Evolutionary conservation across 176 grass and related monocot genomes (phyloP).

Genomic region (Bromus sterilis): DNA sequence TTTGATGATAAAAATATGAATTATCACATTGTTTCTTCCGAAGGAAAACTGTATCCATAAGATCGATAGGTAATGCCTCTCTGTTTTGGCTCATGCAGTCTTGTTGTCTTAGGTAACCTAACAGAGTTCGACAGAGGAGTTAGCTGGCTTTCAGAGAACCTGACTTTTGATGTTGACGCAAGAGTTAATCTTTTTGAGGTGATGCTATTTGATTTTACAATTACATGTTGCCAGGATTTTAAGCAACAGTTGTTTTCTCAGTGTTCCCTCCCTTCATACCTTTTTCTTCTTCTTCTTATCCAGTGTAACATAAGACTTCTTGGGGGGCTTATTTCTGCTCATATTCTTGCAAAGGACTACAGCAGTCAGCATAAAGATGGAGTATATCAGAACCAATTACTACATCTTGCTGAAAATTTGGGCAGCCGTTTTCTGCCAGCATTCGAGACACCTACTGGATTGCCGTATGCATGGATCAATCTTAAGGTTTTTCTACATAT

Average conservation of each 20-base stretch:
- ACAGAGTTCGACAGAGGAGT: conserved; percentile 88
- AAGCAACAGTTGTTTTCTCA: conserved; percentile 10
- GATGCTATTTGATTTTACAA: conserved; percentile 18
- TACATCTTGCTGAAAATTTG: conserved; percentile 82
- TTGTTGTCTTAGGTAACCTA: conserved; percentile 98
- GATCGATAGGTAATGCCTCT: conserved; percentile 57
- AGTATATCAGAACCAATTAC: conserved; percentile 74
- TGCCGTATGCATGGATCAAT: conserved; percentile 98
- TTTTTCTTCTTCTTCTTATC: conserved; percentile 19
- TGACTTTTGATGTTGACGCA: conserved; percentile 89
- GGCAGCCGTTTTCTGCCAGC: conserved; percentile 78
- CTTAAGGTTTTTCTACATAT: conserved; percentile 58
- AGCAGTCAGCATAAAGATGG: conserved; percentile 50
- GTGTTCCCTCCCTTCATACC: not conserved
- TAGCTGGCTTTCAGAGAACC: conserved; percentile 83
- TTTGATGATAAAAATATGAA: not conserved
- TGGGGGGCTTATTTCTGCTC: conserved; percentile 96
- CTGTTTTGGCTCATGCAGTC: conserved; percentile 92
- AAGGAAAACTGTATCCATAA: conserved; percentile 17
- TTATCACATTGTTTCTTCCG: not conserved
- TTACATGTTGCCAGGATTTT: not conserved
- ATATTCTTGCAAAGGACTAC: conserved; percentile 89
- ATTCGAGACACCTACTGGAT: conserved; percentile 90
- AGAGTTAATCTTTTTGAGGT: conserved; percentile 95
- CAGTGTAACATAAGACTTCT: conserved; percentile 99